Percentiles rank a stretch among this genome's conserved stretches.
phyloP scores from a whole-genome alignment of 2,329 filamentous ascomycete species.

The Aureobasidium sp. region DNA sequence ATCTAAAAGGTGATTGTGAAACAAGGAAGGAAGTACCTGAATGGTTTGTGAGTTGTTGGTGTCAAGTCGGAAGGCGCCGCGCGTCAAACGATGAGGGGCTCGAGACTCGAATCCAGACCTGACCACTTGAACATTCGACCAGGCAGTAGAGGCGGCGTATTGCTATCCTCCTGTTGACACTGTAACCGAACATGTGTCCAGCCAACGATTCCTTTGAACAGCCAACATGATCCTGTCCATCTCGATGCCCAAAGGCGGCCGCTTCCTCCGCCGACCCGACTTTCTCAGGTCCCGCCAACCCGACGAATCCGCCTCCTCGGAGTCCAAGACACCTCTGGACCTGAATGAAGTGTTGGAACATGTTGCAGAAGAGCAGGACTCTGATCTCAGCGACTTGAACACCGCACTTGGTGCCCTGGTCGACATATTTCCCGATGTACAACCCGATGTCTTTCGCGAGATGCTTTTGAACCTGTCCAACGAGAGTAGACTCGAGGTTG shows the following conservation, averaged over 20 bases:
- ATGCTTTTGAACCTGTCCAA: conserved; percentile 67
- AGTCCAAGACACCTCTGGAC: background rate
- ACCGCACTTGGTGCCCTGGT: conserved; percentile 57
- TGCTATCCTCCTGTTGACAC: conserved; percentile 4
- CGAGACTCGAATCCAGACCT: background rate
- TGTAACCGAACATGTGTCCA: background rate
- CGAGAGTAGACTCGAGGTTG: conserved; percentile 66
- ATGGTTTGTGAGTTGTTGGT: background rate
- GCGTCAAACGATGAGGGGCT: background rate
- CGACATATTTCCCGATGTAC: conserved; percentile 69
- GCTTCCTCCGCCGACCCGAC: conserved; percentile 7
- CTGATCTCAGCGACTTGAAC: conserved; percentile 62
- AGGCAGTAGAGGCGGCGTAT: background rate
- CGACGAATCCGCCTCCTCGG: background rate
- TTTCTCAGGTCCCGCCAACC: background rate
- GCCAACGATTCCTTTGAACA: background rate
- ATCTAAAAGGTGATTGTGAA: background rate
- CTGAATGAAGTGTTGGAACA: background rate
- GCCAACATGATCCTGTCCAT: conserved; percentile 13
- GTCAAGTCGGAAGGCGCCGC: background rate
- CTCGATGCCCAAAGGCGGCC: conserved; percentile 11
- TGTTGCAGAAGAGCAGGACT: conserved; percentile 38
- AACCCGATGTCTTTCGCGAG: conserved; percentile 73
- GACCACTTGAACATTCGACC: background rate
- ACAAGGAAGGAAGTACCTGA: background rate